A percentile compares a stretch with the other conserved stretches of the same genome.
Evolutionary conservation across 1,284 basidiomycete species (phyloP).

Genomic region (Trichosporon ovoides): DNA sequence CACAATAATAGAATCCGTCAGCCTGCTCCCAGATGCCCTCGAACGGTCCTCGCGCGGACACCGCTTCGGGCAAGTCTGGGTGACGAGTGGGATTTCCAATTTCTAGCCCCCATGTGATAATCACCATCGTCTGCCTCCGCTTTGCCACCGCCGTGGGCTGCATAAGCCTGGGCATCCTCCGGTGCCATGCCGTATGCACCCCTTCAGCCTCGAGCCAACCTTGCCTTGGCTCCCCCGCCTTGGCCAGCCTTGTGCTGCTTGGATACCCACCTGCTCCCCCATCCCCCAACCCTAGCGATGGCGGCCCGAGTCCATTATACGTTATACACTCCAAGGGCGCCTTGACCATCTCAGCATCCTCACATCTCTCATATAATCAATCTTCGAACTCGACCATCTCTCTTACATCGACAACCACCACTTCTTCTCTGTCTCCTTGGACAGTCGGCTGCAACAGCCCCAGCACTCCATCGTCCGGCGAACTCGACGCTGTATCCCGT

Average conservation of each 20-base stretch:
- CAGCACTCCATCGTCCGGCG: slow-evolving; percentile 2
- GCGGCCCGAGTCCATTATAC: neutral
- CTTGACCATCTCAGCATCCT: neutral
- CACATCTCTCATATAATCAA: neutral
- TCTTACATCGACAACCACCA: neutral
- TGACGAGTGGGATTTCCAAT: neutral
- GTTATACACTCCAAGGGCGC: too few species aligned
- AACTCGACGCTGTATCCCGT: neutral
- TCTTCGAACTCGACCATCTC: neutral
- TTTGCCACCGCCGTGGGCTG: neutral
- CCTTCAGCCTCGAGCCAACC: neutral
- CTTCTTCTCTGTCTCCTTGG: neutral
- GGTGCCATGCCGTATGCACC: neutral
- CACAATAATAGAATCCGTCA: neutral
- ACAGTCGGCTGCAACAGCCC: slow-evolving; percentile 1
- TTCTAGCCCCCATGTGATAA: neutral
- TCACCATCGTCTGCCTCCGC: neutral
- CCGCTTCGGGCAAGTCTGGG: neutral
- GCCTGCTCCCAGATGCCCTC: neutral
- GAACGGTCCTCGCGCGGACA: neutral
- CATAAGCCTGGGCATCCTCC: neutral
- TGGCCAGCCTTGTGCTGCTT: neutral
- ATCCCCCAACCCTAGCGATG: neutral
- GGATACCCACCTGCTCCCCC: neutral
- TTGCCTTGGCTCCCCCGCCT: neutral